A percentile compares a stretch with the other conserved stretches of the same genome.
phyloP scores from a whole-genome alignment of 805 yeast species.

The Schizosaccharomyces japonicus region DNA sequence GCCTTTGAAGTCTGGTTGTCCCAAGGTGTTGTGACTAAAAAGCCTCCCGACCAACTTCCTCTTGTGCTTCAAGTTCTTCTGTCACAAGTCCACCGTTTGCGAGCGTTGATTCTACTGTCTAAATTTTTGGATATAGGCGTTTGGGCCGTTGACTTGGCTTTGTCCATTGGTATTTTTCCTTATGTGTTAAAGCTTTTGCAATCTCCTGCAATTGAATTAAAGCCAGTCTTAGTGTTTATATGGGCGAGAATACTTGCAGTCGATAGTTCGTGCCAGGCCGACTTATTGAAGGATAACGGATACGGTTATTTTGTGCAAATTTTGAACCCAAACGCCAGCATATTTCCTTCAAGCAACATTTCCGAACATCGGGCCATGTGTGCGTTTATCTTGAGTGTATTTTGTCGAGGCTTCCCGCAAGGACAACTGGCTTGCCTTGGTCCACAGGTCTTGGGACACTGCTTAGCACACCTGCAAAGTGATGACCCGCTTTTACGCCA shows the following conservation, averaged over 20 bases:
- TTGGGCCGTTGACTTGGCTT: slow-evolving; percentile 83
- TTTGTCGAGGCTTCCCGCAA: slow-evolving; percentile 51
- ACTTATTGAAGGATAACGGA: slow-evolving; percentile 73
- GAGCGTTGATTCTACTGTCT: slow-evolving; percentile 66
- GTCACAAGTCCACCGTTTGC: slow-evolving; percentile 77
- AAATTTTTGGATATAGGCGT: slow-evolving; percentile 85
- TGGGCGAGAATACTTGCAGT: slow-evolving; percentile 98
- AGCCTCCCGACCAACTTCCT: slow-evolving; percentile 87
- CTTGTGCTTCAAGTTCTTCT: slow-evolving; percentile 75
- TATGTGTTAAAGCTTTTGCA: slow-evolving; percentile 74
- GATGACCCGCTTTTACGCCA: slow-evolving; percentile 76
- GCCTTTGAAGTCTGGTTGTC: slow-evolving; percentile 93
- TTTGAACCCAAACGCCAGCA: slow-evolving; percentile 23
- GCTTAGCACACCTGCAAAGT: slow-evolving; percentile 38
- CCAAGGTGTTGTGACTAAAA: slow-evolving; percentile 60
- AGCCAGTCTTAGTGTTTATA: slow-evolving; percentile 80
- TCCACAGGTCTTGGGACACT: slow-evolving; percentile 42
- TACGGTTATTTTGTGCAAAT: slow-evolving; percentile 68
- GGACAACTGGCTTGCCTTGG: slow-evolving; percentile 67
- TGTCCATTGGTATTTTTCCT: slow-evolving; percentile 88
- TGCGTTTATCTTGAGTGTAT: slow-evolving; percentile 67
- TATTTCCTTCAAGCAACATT: slow-evolving; percentile 16
- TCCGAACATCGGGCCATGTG: slow-evolving; percentile 90
- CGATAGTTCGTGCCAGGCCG: slow-evolving; percentile 76
- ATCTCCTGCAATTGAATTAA: slow-evolving; percentile 83